Evolutionary conservation across 1,139 yeast species (phyloP).

Genomic region (Debaryomycetaceae sp.): DNA sequence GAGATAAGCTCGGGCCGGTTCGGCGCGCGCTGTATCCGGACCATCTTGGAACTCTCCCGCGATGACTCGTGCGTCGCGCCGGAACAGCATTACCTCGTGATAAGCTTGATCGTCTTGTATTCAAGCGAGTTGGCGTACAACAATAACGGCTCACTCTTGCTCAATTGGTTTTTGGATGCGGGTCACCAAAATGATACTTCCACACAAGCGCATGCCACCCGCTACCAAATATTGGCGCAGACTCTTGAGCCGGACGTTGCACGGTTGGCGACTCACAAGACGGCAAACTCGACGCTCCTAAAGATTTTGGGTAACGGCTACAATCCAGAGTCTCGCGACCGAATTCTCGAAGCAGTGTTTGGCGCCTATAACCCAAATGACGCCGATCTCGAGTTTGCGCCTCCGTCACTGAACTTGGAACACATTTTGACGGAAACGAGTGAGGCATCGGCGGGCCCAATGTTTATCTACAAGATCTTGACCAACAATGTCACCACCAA

Average conservation of each 20-base stretch:
- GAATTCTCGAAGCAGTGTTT: slow-evolving; percentile 56
- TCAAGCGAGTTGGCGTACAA: slow-evolving; percentile 75
- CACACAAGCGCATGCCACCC: slow-evolving; percentile 13
- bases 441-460: slow-evolving; percentile 61
- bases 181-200: slow-evolving; percentile 39
- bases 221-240: slow-evolving; percentile 28
- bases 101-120: slow-evolving; percentile 69
- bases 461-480: slow-evolving; percentile 71
- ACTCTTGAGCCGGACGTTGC: slow-evolving; percentile 53
- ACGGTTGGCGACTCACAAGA: slow-evolving; percentile 67
- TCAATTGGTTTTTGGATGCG: slow-evolving; percentile 93
- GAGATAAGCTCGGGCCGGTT: slow-evolving; percentile 81
- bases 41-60: slow-evolving; percentile 65
- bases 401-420: slow-evolving; percentile 19
- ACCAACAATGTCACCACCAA: slow-evolving; percentile 44
- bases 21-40: slow-evolving; percentile 92
- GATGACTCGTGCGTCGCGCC: slow-evolving; percentile 22
- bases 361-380: slow-evolving; percentile 31
- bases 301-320: slow-evolving; percentile 66
- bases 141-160: slow-evolving; percentile 76
- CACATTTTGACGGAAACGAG: slow-evolving; percentile 43
- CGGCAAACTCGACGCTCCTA: slow-evolving; percentile 75
- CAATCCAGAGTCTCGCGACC: slow-evolving; percentile 51
- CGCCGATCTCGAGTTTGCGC: slow-evolving; percentile 8
- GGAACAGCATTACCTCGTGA: slow-evolving; percentile 66